phyloP scores from a whole-genome alignment of 2,329 filamentous ascomycete species.

The Microsporum ferrugineum region DNA sequence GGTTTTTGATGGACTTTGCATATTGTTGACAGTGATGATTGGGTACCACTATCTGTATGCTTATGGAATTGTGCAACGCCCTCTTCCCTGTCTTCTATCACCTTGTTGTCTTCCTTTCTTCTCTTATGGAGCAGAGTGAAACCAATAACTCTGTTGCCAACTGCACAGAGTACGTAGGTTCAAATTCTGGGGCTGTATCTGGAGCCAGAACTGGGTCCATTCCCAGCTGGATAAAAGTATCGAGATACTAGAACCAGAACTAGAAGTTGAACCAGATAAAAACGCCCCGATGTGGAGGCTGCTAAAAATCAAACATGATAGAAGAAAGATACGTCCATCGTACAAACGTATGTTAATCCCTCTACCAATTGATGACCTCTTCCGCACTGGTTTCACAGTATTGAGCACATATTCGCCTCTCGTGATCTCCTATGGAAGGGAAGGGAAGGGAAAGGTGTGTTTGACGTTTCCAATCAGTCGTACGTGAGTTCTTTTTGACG shows the following conservation, averaged over 20 bases:
- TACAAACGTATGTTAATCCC: background rate
- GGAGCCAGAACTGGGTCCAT: background rate
- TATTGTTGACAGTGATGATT: background rate
- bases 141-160: background rate
- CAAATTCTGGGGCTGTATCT: background rate
- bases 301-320: background rate
- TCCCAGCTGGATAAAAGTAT: background rate
- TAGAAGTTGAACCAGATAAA: background rate
- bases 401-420: background rate
- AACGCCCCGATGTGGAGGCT: background rate
- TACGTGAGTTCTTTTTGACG: background rate
- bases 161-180: background rate
- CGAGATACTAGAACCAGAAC: background rate
- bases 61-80: background rate
- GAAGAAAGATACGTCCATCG: background rate
- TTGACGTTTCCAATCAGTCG: background rate
- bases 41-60: background rate
- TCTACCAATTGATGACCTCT: background rate
- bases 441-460: background rate
- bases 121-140: background rate
- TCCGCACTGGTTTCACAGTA: background rate
- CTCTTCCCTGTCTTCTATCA: background rate
- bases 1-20: background rate
- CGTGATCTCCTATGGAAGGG: background rate
- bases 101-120: background rate